Evolutionary conservation across 495 filamentous ascomycete genomes (phyloP), one percentile per base, ranked within the genome.

Genomic region (Xylaria palmicola): DNA sequence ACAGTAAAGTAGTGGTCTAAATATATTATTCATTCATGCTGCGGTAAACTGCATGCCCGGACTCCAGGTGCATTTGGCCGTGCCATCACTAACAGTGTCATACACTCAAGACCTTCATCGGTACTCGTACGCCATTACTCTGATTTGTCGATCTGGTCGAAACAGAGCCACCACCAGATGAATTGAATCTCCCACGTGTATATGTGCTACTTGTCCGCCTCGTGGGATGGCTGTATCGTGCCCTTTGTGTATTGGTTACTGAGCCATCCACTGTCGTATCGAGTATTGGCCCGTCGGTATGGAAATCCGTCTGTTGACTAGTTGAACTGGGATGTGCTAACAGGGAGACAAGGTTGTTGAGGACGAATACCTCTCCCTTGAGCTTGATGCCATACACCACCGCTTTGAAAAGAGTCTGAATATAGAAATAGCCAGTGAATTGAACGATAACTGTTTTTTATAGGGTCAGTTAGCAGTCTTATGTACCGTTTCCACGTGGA

Each of bases 351-450:
- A 54, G 68, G 15, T 78, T 77, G 52, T 85, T 83, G 29, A 88
- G 77, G 45, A 88, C 82, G 12, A 79, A 80, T 56, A 85, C 84
- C 68, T 88, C 86, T 13, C 86, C 73, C 67, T 87, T 87, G 36
- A 88, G 72, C 66, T 88, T 88, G 55, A 88, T 72, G 72, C 85
- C 86, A 72, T 87, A 88, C 3, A 86, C 68, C 60, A 82, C 77
- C 4, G 75, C 79, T 70, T 87, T 87, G 40, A 83, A 72, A 2
- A 77, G 79, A 17, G 80, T 83, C 64, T 87, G 79, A 34, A 85
- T 72, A 3, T 79, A 75, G 63, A 83, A 86, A n/a, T 75, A 65
- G 56, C 75, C 74, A 6, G 79, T 70, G 63, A 80, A 84, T 59
- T 88, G 81, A 54, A 82, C 58, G 0, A 69, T 68, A 15, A 88